phyloP scores from a whole-genome alignment of 108 stramenopile genomes.

The Cylindrotheca fusiformis region DNA sequence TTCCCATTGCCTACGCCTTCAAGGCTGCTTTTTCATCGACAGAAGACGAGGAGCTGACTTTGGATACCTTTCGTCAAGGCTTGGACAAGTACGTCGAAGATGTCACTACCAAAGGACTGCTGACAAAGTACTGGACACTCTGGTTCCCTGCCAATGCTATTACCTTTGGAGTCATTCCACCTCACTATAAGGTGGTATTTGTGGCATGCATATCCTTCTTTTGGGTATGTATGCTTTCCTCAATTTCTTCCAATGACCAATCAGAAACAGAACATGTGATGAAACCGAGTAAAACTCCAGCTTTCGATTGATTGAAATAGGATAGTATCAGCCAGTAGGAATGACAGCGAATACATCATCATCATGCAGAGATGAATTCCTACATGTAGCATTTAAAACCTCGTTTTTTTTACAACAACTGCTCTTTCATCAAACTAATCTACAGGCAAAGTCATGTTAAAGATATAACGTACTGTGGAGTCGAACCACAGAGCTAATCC shows the following conservation, averaged over 20 bases:
- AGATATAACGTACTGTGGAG: no score
- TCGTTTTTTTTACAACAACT: no score
- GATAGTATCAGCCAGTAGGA: no score
- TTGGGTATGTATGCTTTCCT: conserved; percentile 40
- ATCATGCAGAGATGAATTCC: no score
- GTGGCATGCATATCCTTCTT: conserved; percentile 57
- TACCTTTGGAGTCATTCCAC: conserved; percentile 47
- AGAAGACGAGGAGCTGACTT: conserved; percentile 16
- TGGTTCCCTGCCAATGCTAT: conserved; percentile 47
- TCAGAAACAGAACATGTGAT: no score
- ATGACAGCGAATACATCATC: no score
- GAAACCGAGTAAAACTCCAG: no score
- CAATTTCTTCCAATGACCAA: conserved; percentile 29
- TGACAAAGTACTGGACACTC: conserved; percentile 48
- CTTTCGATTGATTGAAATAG: no score
- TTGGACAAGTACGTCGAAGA: conserved; percentile 23
- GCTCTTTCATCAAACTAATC: no score
- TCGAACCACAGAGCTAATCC: no score
- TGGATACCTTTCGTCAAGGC: conserved; percentile 14
- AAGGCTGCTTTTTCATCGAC: conserved; percentile 18
- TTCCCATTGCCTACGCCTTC: conserved; percentile 49
- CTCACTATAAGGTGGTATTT: conserved; percentile 41
- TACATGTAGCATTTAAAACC: no score
- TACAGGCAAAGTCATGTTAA: no score
- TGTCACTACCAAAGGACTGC: conserved; percentile 30